These are phyloP conservation scores for Chenopodium quinoa DNA, from an alignment of 148 eudicot genomes.

Conservation along the genomic window DNA sequence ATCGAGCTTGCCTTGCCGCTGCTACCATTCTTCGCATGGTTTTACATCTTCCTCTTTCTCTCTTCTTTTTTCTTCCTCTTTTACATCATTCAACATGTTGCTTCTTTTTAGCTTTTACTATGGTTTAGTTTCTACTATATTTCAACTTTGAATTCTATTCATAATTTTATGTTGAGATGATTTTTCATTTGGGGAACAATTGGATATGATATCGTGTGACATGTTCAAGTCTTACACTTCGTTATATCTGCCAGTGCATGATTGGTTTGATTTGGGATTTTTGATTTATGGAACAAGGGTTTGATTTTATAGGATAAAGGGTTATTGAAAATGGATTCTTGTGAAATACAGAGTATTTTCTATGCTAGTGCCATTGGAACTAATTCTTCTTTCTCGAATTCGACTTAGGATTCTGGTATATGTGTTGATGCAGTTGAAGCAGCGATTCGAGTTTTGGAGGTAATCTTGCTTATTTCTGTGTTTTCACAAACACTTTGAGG, in stretches of 20 bases:
- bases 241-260: not conserved
- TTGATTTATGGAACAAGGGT: too few species aligned
- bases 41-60: conserved; percentile 2
- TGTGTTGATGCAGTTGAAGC: conserved; percentile 87
- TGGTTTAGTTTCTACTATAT: not conserved
- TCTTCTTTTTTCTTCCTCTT: not conserved
- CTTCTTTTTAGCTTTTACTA: conserved; percentile 1
- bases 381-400: not conserved
- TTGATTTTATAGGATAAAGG: not conserved
- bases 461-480: conserved; percentile 8
- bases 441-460: conserved; percentile 86
- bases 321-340: not conserved
- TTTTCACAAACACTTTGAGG: not conserved
- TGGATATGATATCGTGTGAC: too few species aligned
- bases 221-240: not conserved
- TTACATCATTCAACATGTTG: not conserved
- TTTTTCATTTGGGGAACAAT: too few species aligned
- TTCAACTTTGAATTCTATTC: not conserved
- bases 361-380: not conserved
- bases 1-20: conserved; percentile 83
- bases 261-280: not conserved
- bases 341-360: not conserved
- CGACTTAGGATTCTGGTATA: conserved; percentile 44
- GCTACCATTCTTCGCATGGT: conserved; percentile 68
- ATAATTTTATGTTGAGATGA: not conserved